Conservation (phyloP, 148 eudicot species). For the Vaccinium darrowii region DNA sequence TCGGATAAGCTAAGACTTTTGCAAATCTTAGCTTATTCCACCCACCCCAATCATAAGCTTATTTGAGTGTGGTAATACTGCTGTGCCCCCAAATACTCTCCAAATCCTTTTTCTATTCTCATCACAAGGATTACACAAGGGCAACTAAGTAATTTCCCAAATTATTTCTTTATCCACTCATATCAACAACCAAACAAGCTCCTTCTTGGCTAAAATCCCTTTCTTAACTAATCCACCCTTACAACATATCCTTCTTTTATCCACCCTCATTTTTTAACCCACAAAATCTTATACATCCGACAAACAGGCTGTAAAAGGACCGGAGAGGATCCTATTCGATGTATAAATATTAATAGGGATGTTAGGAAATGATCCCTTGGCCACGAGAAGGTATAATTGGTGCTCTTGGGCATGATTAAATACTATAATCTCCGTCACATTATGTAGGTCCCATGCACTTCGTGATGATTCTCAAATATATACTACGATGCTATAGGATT, state of each 20-base stretch:
- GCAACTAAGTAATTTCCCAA: not conserved
- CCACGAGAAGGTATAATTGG: too few species aligned
- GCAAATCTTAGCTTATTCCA: not conserved
- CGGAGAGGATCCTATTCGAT: too few species aligned
- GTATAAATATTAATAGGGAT: too few species aligned
- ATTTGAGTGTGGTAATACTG: not conserved
- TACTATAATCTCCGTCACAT: too few species aligned
- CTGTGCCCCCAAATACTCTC: not conserved
- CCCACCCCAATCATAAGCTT: not conserved
- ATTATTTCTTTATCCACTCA: not conserved
- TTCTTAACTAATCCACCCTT: not conserved
- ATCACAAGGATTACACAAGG: not conserved
- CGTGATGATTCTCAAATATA: too few species aligned
- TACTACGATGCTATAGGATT: too few species aligned
- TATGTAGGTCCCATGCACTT: too few species aligned
- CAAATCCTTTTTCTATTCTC: not conserved
- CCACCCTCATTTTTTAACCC: not conserved
- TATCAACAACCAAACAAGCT: not conserved
- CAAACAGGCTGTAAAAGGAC: not conserved
- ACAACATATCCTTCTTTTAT: not conserved
- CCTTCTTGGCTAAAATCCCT: not conserved
- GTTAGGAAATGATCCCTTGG: too few species aligned
- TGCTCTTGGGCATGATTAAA: too few species aligned
- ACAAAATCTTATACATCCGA: not conserved
- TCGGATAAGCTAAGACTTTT: not conserved